Base-by-base conservation (phyloP, 192 early-diverging fungal species). In the Umbelopsis sp. region DNA sequence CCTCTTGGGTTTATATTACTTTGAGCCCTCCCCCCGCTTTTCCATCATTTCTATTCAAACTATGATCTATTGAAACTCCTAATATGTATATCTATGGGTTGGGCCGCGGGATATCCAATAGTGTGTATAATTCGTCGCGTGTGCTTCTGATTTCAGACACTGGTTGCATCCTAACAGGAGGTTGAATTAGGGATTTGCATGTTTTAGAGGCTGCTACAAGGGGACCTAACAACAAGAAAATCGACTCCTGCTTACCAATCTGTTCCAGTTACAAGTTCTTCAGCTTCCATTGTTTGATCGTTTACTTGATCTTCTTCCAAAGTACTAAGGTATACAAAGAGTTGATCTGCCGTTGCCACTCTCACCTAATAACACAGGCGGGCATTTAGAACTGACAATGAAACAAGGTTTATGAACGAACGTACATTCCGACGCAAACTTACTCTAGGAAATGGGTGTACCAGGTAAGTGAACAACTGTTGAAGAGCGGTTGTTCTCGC, bases 381-480 rank as follows among this genome's bases (percentile, higher is more conserved):
- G 49, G 30, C 46, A 30, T 46, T 33, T 48, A 53, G 35, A 5
- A 37, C 16, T 44, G 6, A 35, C 30, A 41, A 33, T 25, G 11
- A 46, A 46, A 44, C 33, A 53, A 27, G 35, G 49, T 52, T 33
- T 9, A 51, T 20, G 69, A 52, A 21, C 20, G 67, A 48, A 25
- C 21, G 20, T 47, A 47, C 3, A n/a, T 71, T n/a, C 11, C 8
- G 35, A 69, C 18, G 49, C 23, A 64, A 9, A 37, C 75, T 74
- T 69, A 90, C 88, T 75, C 81, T 88, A 20, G 94, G 94, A 74
- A 84, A 95, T 41, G 91, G 84, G 80, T 95, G 94, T 6, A 82
- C 80, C 7, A 95, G 69, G 69, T 90, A 88, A 9, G 74, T 49
- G 11, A 95, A 69, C 65, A 93, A 66, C 70, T 88, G 84, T 16